Evolutionary conservation across 495 filamentous ascomycete genomes (phyloP), one percentile per base, ranked within the genome.

Genomic region (Platismatia glauca): DNA sequence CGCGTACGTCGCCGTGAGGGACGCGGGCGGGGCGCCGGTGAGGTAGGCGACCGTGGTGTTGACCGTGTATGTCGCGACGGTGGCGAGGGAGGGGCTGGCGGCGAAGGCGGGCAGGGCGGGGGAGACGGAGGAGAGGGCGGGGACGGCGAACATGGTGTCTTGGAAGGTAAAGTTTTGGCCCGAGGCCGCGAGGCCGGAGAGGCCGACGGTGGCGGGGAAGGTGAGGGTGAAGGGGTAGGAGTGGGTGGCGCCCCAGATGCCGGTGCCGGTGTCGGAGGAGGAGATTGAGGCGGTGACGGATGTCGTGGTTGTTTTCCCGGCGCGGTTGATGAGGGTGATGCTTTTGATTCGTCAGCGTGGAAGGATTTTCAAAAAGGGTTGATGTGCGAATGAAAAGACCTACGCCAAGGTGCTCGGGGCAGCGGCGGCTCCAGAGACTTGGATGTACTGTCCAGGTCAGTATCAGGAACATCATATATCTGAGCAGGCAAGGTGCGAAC

Each of bases 61-160:
- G 33, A 64, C 27, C n/a, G 64, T 33, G 43, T 68, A 66, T 7
- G 52, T 52, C 24, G 56, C n/a, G 39, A 44, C 41, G 20, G 59
- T 53, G 60, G 43, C 56, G 44, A 63, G 24, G 18, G 44, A 57
- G 22, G 64, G 65, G 31, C 29, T 64, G 20, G 60, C 38, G 27
- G 64, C 41, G 64, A 68, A 68, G 11, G 61, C 33, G 3, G 67
- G 46, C 18, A 61, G 64, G 12, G 33, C 44, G 16, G 66, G 64
- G 11, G 60, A 64, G 44, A 64, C 48, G 4, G 62, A 53, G 0
- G 64, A 65, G 41, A 65, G 29, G 15, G 55, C 53, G 3, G 62
- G 59, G 5, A 65, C 59, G 48, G 59, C 58, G 48, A 68, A 68
- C 66, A 68, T 65, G 55, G 57, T 62, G 58, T 68, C 66, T 65